Base-by-base conservation (phyloP, 176 grass and related monocot genomes). In the Cymbopogon citratus region DNA sequence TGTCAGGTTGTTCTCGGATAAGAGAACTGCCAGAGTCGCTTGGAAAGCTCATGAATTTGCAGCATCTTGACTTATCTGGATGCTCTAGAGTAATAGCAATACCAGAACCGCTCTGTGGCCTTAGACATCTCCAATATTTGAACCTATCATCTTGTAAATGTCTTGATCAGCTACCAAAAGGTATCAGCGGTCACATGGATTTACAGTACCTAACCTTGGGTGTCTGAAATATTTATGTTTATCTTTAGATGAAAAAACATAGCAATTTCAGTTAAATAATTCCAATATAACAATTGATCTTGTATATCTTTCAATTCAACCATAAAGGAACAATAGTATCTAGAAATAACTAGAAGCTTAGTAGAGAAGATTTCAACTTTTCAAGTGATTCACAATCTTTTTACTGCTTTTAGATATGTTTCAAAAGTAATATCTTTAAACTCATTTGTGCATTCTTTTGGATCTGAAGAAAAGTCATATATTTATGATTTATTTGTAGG, bases 401-500 rank as follows among this genome's bases (percentile, higher is more conserved):
- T 70, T 45, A 40, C 16, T 38, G 16, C 78, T 82, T 70, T 76
- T 16, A 76, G 27, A 34, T 76, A 83, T 72, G 34, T 83, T 23
- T 56, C 0, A 5, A 39, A 86, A 36, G 29, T 59, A 52, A 26
- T 64, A 11, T 66, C 41, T 1, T 38, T 18, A 2, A 57, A 45
- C 10, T 34, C 34, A 46, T 3, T 64, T 23, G 18, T 83, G 31
- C 52, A 40, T 76, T 76, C 40, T 40, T 63, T 48, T 29, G 41
- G 5, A 23, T 68, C 66, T 71, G 13, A 87, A 59, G 7, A 38
- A 64, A 28, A 8, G 2, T n/a, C n/a, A n/a, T n/a, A 70, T 40
- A 15, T 43, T 80, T 69, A 34, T 71, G 12, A 72, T 44, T 69
- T 87, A 72, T 43, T 70, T 87, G 74, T 69, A 94, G 95, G 95